Percentiles rank a stretch among this genome's conserved stretches.
phyloP scores from a whole-genome alignment of 164 flowering plant genomes.

The Litsea cubeba region DNA sequence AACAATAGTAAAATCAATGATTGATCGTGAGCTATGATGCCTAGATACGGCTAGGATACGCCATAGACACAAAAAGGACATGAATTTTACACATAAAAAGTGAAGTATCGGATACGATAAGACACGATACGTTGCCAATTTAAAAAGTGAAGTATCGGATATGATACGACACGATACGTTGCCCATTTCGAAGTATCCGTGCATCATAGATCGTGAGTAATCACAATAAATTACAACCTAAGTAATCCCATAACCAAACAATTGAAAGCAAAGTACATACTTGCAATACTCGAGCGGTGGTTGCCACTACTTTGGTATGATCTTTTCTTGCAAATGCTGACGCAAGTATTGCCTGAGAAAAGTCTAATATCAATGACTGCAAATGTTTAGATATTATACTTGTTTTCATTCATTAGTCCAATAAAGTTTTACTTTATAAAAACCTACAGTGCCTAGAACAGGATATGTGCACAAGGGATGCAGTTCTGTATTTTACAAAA shows the following conservation, averaged over 20 bases:
- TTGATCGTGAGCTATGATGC: background rate
- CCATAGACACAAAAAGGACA: no score
- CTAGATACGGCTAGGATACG: no score
- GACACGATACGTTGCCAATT: no score
- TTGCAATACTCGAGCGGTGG: constrained; percentile 81
- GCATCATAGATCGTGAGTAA: background rate
- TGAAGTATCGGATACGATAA: no score
- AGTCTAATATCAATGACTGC: background rate
- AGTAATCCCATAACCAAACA: background rate
- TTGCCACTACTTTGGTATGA: constrained; percentile 47
- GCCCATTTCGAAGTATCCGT: no score
- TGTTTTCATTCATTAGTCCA: background rate
- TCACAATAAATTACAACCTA: background rate
- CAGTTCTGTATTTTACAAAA: no score
- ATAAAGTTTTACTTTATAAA: background rate
- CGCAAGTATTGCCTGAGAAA: constrained; percentile 80
- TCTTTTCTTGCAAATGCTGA: constrained; percentile 75
- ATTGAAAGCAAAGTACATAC: constrained; percentile 20
- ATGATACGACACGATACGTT: no score
- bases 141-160: no score
- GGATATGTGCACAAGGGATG: no score
- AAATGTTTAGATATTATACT: background rate
- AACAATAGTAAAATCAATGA: background rate
- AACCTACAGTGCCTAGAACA: no score
- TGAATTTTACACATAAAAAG: no score